Percentiles rank a stretch among this genome's conserved stretches.
phyloP scores from a whole-genome alignment of 257 asterid genomes.

The Plectranthus barbatus region DNA sequence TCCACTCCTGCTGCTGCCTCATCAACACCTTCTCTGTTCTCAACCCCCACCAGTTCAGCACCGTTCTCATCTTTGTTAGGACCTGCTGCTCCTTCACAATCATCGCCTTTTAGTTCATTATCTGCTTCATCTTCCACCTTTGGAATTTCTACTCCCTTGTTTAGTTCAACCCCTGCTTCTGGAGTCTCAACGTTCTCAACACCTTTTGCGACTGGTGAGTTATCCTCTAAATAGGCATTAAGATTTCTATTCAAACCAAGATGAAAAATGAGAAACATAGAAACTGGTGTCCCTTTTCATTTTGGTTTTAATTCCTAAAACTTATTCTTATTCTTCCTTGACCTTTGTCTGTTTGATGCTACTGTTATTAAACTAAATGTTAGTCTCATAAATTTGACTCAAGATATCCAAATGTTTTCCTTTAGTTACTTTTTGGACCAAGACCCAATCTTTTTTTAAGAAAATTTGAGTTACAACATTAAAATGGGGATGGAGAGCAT shows the following conservation, averaged over 20 bases:
- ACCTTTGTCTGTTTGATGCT: background rate
- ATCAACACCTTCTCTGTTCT: slow-evolving; percentile 53
- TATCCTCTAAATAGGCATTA: background rate
- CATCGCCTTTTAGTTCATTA: slow-evolving; percentile 52
- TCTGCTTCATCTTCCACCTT: slow-evolving; percentile 50
- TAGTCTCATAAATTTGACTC: no score
- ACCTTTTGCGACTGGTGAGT: slow-evolving; percentile 73
- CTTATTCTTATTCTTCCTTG: background rate
- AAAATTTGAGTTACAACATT: no score
- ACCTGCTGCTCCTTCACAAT: slow-evolving; percentile 56
- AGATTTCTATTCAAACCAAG: background rate
- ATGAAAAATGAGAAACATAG: background rate
- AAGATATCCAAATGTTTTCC: background rate
- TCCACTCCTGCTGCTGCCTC: slow-evolving; percentile 58
- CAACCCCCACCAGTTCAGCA: slow-evolving; percentile 64
- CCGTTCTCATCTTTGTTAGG: slow-evolving; percentile 52
- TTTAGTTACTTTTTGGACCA: background rate
- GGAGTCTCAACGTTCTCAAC: slow-evolving; percentile 52
- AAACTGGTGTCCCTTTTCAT: background rate
- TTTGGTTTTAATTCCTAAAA: background rate
- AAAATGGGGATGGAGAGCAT: no score
- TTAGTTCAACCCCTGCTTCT: slow-evolving; percentile 64
- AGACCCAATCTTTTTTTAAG: no score
- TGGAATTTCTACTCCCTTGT: slow-evolving; percentile 40
- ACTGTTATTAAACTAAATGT: background rate